These are phyloP conservation scores for Scedosporium apiospermum DNA, from an alignment of 2,329 filamentous ascomycete species.

Conservation along the genomic window DNA sequence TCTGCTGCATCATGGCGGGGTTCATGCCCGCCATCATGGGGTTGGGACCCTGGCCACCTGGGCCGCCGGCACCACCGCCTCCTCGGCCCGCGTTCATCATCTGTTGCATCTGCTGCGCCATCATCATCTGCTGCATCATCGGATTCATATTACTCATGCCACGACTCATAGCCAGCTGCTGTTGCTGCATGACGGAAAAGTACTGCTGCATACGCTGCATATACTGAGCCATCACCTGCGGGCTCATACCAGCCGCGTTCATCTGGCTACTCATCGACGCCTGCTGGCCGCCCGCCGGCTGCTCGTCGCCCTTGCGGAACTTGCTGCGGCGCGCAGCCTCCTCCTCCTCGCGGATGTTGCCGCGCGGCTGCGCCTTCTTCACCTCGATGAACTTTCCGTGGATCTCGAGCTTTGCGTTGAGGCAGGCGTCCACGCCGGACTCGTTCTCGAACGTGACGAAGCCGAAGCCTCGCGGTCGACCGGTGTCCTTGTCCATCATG, in stretches of 20 bases:
- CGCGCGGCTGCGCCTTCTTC: constrained; percentile 92
- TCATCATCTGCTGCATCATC: constrained; percentile 68
- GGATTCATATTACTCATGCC: constrained; percentile 60
- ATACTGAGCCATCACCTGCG: constrained; percentile 96
- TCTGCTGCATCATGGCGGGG: constrained; percentile 50
- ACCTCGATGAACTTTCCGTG: constrained; percentile 96
- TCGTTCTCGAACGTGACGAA: constrained; percentile 98
- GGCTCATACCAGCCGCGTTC: constrained; percentile 65
- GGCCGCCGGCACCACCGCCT: constrained; percentile 20
- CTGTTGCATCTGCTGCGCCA: constrained; percentile 59
- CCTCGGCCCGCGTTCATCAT: constrained; percentile 38
- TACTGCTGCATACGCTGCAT: constrained; percentile 98
- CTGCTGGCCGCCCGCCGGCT: constrained; percentile 23
- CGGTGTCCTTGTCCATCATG: constrained; percentile 99
- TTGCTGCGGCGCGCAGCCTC: constrained; percentile 55
- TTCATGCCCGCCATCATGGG: constrained; percentile 34
- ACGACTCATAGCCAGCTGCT: constrained; percentile 60
- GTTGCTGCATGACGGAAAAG: constrained; percentile 88
- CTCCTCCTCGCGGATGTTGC: constrained; percentile 88
- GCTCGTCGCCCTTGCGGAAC: constrained; percentile 46
- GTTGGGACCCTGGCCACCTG: constrained; percentile 16
- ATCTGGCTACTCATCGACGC: constrained; percentile 28
- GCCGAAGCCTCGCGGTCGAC: constrained; percentile 89
- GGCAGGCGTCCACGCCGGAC: constrained; percentile 83
- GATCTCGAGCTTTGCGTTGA: constrained; percentile 78